Evolutionary conservation across 208 protist genomes (phyloP).

Genomic region (Leishmania major): DNA sequence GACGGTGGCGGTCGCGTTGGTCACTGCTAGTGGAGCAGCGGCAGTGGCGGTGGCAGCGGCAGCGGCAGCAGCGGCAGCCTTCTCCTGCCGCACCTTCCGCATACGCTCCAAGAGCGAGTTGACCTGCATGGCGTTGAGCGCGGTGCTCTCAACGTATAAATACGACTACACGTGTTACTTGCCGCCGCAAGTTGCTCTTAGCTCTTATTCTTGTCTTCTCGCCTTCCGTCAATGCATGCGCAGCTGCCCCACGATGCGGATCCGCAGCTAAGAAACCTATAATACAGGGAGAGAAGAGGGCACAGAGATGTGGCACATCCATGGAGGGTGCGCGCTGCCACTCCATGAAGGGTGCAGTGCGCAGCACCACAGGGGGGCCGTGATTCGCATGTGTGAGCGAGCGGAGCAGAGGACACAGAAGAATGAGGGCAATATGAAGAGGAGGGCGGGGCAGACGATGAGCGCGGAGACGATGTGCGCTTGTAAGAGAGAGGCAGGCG

Average conservation of each 20-base stretch:
- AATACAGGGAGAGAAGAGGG: background rate
- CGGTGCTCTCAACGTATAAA: background rate
- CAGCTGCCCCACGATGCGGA: background rate
- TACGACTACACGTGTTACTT: background rate
- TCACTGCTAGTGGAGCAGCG: background rate
- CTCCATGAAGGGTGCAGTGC: background rate
- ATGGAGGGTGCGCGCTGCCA: background rate
- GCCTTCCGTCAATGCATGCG: background rate
- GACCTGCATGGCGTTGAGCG: conserved; percentile 18
- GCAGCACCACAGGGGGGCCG: background rate
- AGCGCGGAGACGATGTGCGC: background rate
- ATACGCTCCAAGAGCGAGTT: conserved; percentile 45
- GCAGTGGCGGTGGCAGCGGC: conserved; percentile 15
- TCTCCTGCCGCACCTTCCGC: conserved; percentile 48
- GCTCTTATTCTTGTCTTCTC: background rate
- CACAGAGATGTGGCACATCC: background rate
- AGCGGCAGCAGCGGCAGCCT: conserved; percentile 28
- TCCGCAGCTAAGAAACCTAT: background rate
- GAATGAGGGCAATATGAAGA: background rate
- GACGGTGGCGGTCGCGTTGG: background rate
- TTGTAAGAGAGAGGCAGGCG: background rate
- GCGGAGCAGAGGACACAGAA: background rate
- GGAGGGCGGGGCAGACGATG: background rate
- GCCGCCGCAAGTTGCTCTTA: background rate
- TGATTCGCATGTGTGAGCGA: background rate